These are phyloP conservation scores for Neurospora sp. DNA, from an alignment of 495 filamentous ascomycete species.

Conservation along the genomic window DNA sequence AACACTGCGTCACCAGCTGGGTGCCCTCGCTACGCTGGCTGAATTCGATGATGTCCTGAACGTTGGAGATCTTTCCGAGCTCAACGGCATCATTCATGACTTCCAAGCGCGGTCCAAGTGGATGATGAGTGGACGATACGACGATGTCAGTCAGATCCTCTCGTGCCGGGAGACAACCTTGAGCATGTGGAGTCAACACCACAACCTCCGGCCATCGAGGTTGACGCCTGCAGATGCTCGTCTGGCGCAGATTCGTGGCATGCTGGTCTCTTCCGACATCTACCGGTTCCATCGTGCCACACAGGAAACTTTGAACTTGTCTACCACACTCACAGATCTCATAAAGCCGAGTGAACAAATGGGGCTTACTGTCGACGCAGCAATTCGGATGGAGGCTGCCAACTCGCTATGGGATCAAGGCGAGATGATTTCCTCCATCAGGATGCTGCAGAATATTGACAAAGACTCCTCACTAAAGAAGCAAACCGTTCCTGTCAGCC, in stretches of 20 bases:
- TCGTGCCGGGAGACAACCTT: conserved; percentile 74
- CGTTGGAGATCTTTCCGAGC: conserved; percentile 43
- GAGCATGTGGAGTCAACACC: conserved; percentile 63
- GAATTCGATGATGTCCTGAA: conserved; percentile 72
- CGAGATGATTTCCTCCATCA: conserved; percentile 82
- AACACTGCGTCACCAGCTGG: conserved; percentile 53
- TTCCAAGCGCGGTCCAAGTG: conserved; percentile 59
- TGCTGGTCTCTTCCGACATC: conserved; percentile 64
- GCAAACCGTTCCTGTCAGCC: conserved; percentile 64
- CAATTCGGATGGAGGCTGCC: conserved; percentile 67
- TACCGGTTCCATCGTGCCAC: conserved; percentile 67
- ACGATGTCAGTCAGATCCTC: conserved; percentile 71
- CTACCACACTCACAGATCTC: conserved; percentile 68
- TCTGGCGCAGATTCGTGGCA: conserved; percentile 58
- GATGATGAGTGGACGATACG: conserved; percentile 70
- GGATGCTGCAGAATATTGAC: conserved; percentile 69
- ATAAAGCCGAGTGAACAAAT: conserved; percentile 53
- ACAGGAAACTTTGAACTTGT: conserved; percentile 76
- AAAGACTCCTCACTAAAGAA: conserved; percentile 50
- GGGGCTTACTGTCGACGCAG: conserved; percentile 66
- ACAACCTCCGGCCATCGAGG: conserved; percentile 49
- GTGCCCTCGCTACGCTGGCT: conserved; percentile 64
- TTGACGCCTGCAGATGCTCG: conserved; percentile 52
- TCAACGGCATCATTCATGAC: conserved; percentile 50
- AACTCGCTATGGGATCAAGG: conserved; percentile 92